A percentile compares a stretch with the other conserved stretches of the same genome.
These are phyloP conservation scores for Lactarius indigo DNA, from an alignment of 768 basidiomycete genomes.

Conservation along the genomic window DNA sequence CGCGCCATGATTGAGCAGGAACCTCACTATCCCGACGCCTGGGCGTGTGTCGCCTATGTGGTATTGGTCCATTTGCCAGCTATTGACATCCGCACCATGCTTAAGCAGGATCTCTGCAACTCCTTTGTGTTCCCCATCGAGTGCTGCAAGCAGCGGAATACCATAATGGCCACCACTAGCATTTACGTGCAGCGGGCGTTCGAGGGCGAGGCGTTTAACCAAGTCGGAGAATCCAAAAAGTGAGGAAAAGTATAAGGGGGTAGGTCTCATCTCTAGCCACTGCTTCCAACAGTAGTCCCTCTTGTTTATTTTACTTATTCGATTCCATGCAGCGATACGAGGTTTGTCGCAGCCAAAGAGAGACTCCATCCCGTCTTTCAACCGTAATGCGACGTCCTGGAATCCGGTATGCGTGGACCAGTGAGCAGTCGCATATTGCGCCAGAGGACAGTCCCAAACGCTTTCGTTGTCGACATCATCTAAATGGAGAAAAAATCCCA, in stretches of 20 bases:
- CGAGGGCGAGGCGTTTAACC: background rate
- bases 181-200: background rate
- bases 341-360: background rate
- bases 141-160: background rate
- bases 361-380: background rate
- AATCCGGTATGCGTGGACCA: background rate
- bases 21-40: background rate
- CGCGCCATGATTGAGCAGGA: background rate
- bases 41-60: too few relatives aligned
- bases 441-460: background rate
- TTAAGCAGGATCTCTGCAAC: too few relatives aligned
- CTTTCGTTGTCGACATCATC: background rate
- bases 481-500: background rate
- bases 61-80: too few relatives aligned
- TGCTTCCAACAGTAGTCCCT: too few relatives aligned
- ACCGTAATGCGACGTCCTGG: background rate
- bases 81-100: too few relatives aligned
- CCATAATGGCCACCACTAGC: background rate
- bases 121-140: too few relatives aligned
- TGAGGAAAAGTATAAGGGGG: background rate
- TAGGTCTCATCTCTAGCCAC: background rate
- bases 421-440: background rate
- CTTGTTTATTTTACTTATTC: background rate
- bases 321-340: background rate
- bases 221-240: background rate